Base-by-base conservation (phyloP, 2,329 filamentous ascomycete species). In the Ophiostoma angusticollis region DNA sequence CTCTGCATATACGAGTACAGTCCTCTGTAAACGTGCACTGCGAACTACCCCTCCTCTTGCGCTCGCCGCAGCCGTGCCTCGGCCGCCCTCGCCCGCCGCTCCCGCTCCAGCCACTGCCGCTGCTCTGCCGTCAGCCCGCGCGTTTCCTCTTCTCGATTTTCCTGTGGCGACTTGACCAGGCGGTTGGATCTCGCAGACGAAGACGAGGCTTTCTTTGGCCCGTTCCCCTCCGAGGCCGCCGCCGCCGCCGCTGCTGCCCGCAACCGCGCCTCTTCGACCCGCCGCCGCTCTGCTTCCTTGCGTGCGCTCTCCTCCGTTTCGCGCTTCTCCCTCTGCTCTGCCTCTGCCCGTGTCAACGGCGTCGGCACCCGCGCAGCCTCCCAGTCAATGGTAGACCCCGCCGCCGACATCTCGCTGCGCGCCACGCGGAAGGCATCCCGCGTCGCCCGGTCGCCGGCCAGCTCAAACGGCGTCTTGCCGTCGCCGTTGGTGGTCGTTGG, bases 351-450 rank as follows among this genome's bases (percentile, higher is more conserved):
- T 3, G 74, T 78, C 34, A 98, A 63, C 0, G 80, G 64, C 0
- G 77, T 52, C 1, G 87, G 85, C 0, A 98, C 74, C 19, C 72
- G 72, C 2, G 85, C 79, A 0, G 62, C 65, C 4, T 82, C 74
- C 91, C 91, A 98, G 47, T 84, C 45, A 9, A 42, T 25, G 17
- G 9, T n/a, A 63, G 23, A 11, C 78, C 0, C 61, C 63, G 6
- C 80, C 73, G 89, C 89, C 96, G 46, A 82, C 1, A 95, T 66
- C 52, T 93, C 82, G 23, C 74, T 71, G 6, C 91, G 80, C 4
- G 86, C 85, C 2, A 95, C 75, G 2, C 91, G 81, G 62, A 98
- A 98, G 0, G 87, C 84, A 54, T 96, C 87, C 2, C 89, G 76
- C 0, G 87, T 95, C 2, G 78, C 61, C 5, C 86, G 75, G 55